Evolutionary conservation across 257 asterid genomes (phyloP).

Genomic region (Petunia secreta): DNA sequence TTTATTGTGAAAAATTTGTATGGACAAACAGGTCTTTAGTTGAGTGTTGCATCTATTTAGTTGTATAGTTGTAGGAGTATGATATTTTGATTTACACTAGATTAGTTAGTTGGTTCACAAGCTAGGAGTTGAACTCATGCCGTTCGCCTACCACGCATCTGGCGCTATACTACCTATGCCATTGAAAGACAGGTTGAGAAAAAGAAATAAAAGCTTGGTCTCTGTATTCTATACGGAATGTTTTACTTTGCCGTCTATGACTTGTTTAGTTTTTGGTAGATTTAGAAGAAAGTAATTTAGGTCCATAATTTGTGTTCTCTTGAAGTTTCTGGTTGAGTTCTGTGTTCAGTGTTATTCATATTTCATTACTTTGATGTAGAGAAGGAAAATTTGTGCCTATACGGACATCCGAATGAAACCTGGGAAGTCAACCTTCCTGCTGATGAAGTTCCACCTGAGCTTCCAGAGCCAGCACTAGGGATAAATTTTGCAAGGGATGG

Average conservation of each 20-base stretch:
- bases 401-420: constrained; percentile 82
- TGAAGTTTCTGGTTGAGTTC: neutral
- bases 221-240: neutral
- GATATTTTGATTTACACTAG: no score
- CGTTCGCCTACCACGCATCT: neutral
- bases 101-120: neutral
- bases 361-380: constrained; percentile 43
- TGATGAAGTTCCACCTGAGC: constrained; percentile 97
- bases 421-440: constrained; percentile 97
- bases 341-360: neutral
- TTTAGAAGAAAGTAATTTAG: neutral
- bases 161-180: neutral
- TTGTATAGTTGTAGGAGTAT: no score
- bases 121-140: neutral
- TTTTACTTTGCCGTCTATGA: neutral
- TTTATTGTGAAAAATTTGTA: no score
- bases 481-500: constrained; percentile 96
- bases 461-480: constrained; percentile 96
- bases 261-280: neutral
- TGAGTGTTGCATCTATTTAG: no score
- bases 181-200: neutral
- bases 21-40: no score
- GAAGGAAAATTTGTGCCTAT: constrained; percentile 90
- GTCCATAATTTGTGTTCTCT: neutral
- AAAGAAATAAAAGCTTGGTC: neutral